Percentiles rank a stretch among this genome's conserved stretches.
Evolutionary conservation across 1,139 yeast genomes (phyloP).

Genomic region (Yamadazyma pseudoaaseri): DNA sequence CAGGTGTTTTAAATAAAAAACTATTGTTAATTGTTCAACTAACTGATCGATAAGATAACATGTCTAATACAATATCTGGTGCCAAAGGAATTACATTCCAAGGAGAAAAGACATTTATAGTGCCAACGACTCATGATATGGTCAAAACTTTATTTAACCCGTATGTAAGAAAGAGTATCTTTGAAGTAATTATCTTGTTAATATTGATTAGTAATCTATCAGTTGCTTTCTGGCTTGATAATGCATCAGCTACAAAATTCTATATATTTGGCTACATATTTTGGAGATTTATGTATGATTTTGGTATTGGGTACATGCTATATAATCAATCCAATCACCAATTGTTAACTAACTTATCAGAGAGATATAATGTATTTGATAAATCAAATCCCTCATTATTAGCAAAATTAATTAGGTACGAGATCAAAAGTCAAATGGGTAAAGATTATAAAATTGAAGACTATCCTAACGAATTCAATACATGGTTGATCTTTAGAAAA

Average conservation of each 20-base stretch:
- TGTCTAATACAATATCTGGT: constrained; percentile 24
- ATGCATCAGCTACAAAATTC: constrained; percentile 38
- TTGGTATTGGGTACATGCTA: constrained; percentile 74
- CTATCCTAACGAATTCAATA: constrained; percentile 74
- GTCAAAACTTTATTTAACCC: constrained; percentile 82
- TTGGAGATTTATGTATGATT: constrained; percentile 78
- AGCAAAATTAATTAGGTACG: constrained; percentile 43
- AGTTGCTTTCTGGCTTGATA: constrained; percentile 41
- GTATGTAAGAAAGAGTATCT: constrained; percentile 61
- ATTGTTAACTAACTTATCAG: constrained; percentile 56
- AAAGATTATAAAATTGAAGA: constrained; percentile 44
- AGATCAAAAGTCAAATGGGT: constrained; percentile 63
- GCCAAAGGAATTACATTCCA: constrained; percentile 49
- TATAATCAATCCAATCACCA: constrained; percentile 65
- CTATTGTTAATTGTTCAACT: too few species aligned
- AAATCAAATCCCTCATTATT: constrained; percentile 28
- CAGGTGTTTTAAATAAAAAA: too few species aligned
- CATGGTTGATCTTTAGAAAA: constrained; percentile 81
- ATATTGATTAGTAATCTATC: constrained; percentile 51
- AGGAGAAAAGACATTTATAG: constrained; percentile 52
- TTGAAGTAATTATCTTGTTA: constrained; percentile 59
- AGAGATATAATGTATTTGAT: constrained; percentile 46
- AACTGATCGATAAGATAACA: constrained; percentile 2
- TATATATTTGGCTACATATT: constrained; percentile 59
- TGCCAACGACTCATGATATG: constrained; percentile 86